Base-by-base conservation (phyloP, 108 stramenopile genomes). In the Pelagomonas calceolata region DNA sequence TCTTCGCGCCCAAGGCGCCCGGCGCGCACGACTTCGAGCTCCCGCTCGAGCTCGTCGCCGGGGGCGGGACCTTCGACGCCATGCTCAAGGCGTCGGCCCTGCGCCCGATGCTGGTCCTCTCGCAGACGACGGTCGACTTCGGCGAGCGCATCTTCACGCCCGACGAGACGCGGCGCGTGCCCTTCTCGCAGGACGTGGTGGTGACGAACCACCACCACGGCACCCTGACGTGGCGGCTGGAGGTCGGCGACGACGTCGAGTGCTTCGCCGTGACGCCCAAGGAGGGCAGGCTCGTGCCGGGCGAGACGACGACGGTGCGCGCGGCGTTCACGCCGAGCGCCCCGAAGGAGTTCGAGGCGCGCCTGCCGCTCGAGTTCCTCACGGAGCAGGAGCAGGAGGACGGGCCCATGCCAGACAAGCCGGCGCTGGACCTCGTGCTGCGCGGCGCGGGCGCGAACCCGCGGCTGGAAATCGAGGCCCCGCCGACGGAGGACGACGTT, bases 381-480 rank as follows among this genome's bases (percentile, higher is more conserved):
- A 0, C n/a, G 26, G 39, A 66, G 63, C 67, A 44, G 36, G 72
- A 51, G 39, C 9, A 5, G 9, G 39, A 5, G 39, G 39, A 5
- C 39, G 12, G 12, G 39, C 39, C 12, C 5, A 12, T 12, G 9
- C 9, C 9, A 5, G 39, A 43, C 39, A 32, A 68, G 29, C 80
- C 80, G 30, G 80, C 80, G 63, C 60, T 83, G 14, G 30, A 31
- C 33, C 63, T 84, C n/a, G 34, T 68, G 32, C 36, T 77, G 32
- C 35, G 73, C 51, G 86, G 85, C 34, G 35, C 44, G 26, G 86
- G 83, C 32, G 80, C 84, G 21, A 78, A 66, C 46, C 86, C 86
- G 30, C 73, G 82, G 32, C 64, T 87, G 31, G 72, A 70, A n/a
- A 84, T 87, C 67, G 46, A 66, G 17, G 26, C 4, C 31, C 16